These are phyloP conservation scores for Coriolopsis trogii DNA, from an alignment of 1,284 basidiomycete genomes.

Conservation along the genomic window DNA sequence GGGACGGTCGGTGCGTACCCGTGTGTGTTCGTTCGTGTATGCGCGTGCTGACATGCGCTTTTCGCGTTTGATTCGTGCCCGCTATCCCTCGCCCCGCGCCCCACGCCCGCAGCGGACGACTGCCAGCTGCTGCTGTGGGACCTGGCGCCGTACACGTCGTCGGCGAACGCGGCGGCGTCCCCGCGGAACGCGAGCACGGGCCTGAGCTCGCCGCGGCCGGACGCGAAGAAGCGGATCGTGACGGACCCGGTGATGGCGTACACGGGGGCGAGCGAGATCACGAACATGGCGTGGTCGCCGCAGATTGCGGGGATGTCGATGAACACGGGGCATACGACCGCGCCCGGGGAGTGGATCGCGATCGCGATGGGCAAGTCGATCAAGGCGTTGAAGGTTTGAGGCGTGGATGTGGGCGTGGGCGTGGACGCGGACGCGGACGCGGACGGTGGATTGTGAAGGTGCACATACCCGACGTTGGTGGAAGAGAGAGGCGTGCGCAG, in stretches of 20 bases:
- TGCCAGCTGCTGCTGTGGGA: slow-evolving; percentile 92
- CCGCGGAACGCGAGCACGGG: slow-evolving; percentile 65
- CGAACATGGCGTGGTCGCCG: slow-evolving; percentile 87
- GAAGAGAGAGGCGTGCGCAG: no score
- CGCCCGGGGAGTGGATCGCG: slow-evolving; percentile 89
- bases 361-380: slow-evolving; percentile 84
- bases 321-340: slow-evolving; percentile 71
- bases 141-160: slow-evolving; percentile 57
- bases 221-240: slow-evolving; percentile 73
- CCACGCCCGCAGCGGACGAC: slow-evolving; percentile 72
- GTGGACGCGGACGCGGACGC: no score
- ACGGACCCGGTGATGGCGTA: slow-evolving; percentile 84
- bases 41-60: background rate
- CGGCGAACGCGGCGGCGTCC: slow-evolving; percentile 53
- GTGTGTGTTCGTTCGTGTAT: background rate
- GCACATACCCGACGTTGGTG: no score
- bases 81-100: no score
- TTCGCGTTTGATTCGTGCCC: background rate
- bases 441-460: no score
- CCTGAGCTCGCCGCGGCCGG: slow-evolving; percentile 73
- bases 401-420: no score
- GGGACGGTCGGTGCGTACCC: slow-evolving; percentile 77
- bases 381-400: slow-evolving; percentile 77
- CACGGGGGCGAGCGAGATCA: slow-evolving; percentile 78
- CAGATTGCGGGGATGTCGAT: slow-evolving; percentile 74